Base-by-base conservation (phyloP, 2,329 filamentous ascomycete genomes). In the Alternaria viburni region DNA sequence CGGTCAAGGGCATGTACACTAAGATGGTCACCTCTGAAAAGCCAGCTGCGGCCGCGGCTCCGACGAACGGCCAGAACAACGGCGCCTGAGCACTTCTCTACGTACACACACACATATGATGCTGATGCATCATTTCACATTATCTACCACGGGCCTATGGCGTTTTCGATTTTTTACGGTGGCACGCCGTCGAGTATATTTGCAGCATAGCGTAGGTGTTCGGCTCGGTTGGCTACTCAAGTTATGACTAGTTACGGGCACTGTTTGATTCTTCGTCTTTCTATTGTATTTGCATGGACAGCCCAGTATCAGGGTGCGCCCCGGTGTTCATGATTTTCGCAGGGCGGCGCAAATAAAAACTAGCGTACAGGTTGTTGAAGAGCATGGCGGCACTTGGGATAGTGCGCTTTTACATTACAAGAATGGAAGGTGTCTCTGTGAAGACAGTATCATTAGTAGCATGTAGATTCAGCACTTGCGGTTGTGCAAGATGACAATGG, bases 1-100 rank as follows among this genome's bases (percentile, higher is more conserved):
- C 76, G 41, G 73, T 81, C 52, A 78, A 78, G 65, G 68, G 69
- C 52, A 80, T 80, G 78, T 81, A 81, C 65, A 70, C 69, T 43
- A 79, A 76, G 67, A 75, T 80, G 71, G 62, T 79, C 55, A 70
- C 61, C 17, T 69, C 70, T 13, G 77, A 80, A 63, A 78, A 75
- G 64, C 69, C 69, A 54, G 57, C 59, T n/a, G 59, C 70, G 28
- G 65, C 65, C 30, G 56, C 65, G 13, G 59, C 66, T 47, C 64
- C 73, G 51, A 70, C 66, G n/a, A 75, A 75, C 30, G 73, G 72
- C 15, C 69, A 74, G 28, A 71, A 71, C 57, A 74, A 71, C 44
- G 71, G 67, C 52, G 61, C 66, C 23, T 74, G 61, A 54, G 52
- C 13, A 21, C 32, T 45, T 44, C 17, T 25, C 58, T 23, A 21